phyloP scores from a whole-genome alignment of 1,139 yeast genomes.

The Nakaseomyces kungkrabaensis region DNA sequence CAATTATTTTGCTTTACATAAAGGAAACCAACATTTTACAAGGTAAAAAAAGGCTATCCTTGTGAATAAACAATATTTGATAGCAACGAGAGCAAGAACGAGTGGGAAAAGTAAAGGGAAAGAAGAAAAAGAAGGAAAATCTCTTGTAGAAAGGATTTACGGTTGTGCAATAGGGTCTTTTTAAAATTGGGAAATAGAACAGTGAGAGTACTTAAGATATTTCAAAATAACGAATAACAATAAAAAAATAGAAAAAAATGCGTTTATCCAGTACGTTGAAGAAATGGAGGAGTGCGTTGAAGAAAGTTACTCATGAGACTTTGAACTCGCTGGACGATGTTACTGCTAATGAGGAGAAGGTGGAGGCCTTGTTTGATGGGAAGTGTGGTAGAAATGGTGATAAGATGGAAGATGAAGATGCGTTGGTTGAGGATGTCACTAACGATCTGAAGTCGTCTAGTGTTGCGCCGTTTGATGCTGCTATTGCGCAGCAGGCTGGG shows the following conservation, averaged over 20 bases:
- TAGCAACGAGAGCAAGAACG: no score
- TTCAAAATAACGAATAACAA: no score
- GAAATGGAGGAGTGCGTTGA: constrained; percentile 17
- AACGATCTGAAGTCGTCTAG: constrained; percentile 1
- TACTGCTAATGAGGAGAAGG: constrained; percentile 12
- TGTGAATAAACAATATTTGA: no score
- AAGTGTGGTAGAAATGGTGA: constrained; percentile 3
- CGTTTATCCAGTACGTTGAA: constrained; percentile 12
- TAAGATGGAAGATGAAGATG: constrained; percentile 1
- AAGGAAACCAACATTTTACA: no score
- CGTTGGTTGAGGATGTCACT: neutral
- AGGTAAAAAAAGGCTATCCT: no score
- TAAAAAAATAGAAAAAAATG: neutral
- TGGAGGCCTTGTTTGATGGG: constrained; percentile 16
- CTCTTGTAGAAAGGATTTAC: neutral
- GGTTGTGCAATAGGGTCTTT: no score
- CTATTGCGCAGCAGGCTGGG: neutral
- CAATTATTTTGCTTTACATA: no score
- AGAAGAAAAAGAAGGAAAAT: neutral
- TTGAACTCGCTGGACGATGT: constrained; percentile 16
- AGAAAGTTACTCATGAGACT: constrained; percentile 18
- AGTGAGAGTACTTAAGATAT: no score
- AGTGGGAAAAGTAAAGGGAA: no score
- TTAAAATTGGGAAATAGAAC: no score
- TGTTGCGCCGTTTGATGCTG: neutral